Conservation (phyloP, 176 grass and related monocot species). For the Lolium perenne region DNA sequence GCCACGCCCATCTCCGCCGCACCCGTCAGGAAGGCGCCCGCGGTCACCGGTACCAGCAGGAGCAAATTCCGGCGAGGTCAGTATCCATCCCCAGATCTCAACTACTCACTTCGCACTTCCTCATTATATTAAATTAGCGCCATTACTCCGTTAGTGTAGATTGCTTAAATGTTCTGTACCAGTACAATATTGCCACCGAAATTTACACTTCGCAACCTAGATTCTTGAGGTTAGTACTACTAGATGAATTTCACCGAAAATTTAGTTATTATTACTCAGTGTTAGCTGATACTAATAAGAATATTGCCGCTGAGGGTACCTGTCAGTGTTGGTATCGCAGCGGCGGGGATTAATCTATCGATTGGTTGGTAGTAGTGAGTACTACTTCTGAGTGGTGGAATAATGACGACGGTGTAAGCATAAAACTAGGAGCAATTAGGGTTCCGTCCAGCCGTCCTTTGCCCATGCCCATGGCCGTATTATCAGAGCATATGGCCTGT, state of each 20-base stretch:
- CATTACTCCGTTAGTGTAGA: not conserved
- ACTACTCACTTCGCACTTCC: not conserved
- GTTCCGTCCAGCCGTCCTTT: constrained; percentile 34
- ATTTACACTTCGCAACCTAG: constrained; percentile 36
- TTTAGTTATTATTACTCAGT: constrained; percentile 14
- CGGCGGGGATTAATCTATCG: constrained; percentile 43
- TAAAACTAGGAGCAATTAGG: constrained; percentile 49
- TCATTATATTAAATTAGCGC: not conserved
- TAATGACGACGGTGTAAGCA: constrained; percentile 46
- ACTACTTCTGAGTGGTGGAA: constrained; percentile 34
- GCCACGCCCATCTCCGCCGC: constrained; percentile 25
- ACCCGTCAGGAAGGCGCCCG: constrained; percentile 51
- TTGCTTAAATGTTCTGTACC: constrained; percentile 8
- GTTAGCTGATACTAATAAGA: constrained; percentile 20
- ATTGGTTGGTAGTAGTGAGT: constrained; percentile 37
- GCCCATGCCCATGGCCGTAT: constrained; percentile 19
- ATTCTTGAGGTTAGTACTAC: not conserved
- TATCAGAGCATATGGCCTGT: constrained; percentile 44
- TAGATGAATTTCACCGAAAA: constrained; percentile 32
- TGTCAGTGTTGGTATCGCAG: not conserved
- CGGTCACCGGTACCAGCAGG: constrained; percentile 49
- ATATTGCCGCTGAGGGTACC: constrained; percentile 53
- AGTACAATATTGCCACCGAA: not conserved
- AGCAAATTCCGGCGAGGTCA: constrained; percentile 87
- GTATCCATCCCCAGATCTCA: constrained; percentile 47